Percentiles rank a stretch among this genome's conserved stretches.
phyloP scores from a whole-genome alignment of 345 rosid genomes.

The Nephelium lappaceum region DNA sequence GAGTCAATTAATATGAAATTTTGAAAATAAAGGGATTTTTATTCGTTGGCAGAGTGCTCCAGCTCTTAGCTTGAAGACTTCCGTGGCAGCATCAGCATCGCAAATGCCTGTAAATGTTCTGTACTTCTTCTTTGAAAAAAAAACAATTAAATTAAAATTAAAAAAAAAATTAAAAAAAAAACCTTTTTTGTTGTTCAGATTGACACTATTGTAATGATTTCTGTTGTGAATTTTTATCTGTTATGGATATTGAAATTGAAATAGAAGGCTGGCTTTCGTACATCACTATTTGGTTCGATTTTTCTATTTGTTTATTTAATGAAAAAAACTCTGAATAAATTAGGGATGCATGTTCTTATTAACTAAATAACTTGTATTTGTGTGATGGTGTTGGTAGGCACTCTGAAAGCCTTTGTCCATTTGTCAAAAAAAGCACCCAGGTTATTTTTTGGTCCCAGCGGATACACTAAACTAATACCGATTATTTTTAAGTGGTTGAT shows the following conservation, averaged over 20 bases:
- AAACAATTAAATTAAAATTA: too few relatives aligned
- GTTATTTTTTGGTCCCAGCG: background rate
- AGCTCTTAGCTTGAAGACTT: slow-evolving; percentile 67
- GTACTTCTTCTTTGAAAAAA: background rate
- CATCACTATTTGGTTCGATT: slow-evolving; percentile 1
- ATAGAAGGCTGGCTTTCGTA: background rate
- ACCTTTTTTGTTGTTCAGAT: background rate
- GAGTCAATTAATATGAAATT: background rate
- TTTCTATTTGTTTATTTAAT: background rate
- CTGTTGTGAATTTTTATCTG: background rate
- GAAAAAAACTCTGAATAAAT: background rate
- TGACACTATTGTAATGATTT: background rate
- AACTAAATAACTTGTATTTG: background rate
- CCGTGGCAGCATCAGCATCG: slow-evolving; percentile 63
- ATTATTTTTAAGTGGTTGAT: background rate
- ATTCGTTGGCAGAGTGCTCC: slow-evolving; percentile 69
- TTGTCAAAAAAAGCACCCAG: background rate
- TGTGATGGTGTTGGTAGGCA: background rate
- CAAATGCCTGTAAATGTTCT: slow-evolving; percentile 59
- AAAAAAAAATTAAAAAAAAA: background rate
- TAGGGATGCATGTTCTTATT: background rate
- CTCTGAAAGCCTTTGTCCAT: background rate
- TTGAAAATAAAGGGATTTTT: slow-evolving; percentile 15
- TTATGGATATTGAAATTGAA: background rate
- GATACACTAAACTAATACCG: background rate